Evolutionary conservation across 2,329 filamentous ascomycete genomes (phyloP), one percentile per base, ranked within the genome.

Genomic region (Talaromyces marneffei): DNA sequence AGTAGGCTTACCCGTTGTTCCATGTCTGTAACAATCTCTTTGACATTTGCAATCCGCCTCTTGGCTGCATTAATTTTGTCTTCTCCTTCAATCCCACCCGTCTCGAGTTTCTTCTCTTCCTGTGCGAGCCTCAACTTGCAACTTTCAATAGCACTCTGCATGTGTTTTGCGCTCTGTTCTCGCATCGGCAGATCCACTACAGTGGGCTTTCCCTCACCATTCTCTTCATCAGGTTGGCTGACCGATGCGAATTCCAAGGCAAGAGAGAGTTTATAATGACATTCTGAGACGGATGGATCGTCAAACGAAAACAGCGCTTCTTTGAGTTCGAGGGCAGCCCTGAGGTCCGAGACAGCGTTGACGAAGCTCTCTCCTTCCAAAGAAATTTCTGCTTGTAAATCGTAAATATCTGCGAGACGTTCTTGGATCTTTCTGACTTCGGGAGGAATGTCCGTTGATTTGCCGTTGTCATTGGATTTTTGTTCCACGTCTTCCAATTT

Each of bases 351-450:
- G 58, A 96, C 90, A n/a, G 94, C 93, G 66, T 91, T 88, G 44
- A 85, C 82, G 72, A 96, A 99, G 79, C 89, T 87, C 77, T 97
- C 94, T 67, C 94, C 96, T 78, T 99, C 94, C 29, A 99, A 82
- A n/a, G 90, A 95, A 64, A 99, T 97, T 76, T 99, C 94, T 9
- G 92, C 90, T 64, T 97, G 89, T 60, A 96, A 84, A 72, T 97
- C 92, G 73, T 97, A 91, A 8, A 91, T 96, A 72, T 99, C 94
- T 63, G 91, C 91, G 35, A 97, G 83, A 61, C 91, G 87, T 75
- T 96, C 91, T 75, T 92, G 92, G 70, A 92, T 81, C 63, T 89
- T 85, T 65, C 82, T 79, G 20, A 77, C 69, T 65, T 79, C 74
- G 56, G 74, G 64, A 42, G 75, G 63, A 65, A 73, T 62, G 65